Conservation (phyloP, 1,139 yeast genomes). For the Blastobotrys ciferrii region DNA sequence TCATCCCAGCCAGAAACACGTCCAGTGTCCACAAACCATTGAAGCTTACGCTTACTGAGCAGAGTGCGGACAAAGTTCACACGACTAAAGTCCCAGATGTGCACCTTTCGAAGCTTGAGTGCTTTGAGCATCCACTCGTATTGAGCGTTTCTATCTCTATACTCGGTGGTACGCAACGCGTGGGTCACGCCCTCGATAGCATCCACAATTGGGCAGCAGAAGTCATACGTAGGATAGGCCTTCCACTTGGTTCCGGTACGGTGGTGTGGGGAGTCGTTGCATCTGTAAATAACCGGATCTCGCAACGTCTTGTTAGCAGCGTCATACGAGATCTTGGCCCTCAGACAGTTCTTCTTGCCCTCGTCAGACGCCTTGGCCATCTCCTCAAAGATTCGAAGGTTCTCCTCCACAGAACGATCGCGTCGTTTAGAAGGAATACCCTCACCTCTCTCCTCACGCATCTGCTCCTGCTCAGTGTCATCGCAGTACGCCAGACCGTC, state of each 20-base stretch:
- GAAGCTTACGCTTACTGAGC: slow-evolving; percentile 92
- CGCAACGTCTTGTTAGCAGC: slow-evolving; percentile 90
- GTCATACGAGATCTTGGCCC: slow-evolving; percentile 92
- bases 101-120: slow-evolving; percentile 80
- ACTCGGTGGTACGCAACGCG: slow-evolving; percentile 94
- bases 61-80: slow-evolving; percentile 93
- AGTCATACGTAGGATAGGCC: slow-evolving; percentile 95
- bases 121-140: slow-evolving; percentile 92
- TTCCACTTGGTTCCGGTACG: slow-evolving; percentile 92
- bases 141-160: slow-evolving; percentile 96
- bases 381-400: slow-evolving; percentile 77
- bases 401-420: slow-evolving; percentile 88
- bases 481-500: slow-evolving; percentile 97
- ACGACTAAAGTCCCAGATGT: slow-evolving; percentile 96
- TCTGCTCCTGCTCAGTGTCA: slow-evolving; percentile 86
- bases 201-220: slow-evolving; percentile 96
- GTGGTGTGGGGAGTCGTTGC: slow-evolving; percentile 90
- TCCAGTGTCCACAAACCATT: slow-evolving; percentile 93
- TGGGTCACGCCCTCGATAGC: slow-evolving; percentile 95
- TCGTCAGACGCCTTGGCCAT: slow-evolving; percentile 92
- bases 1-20: slow-evolving; percentile 94
- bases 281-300: slow-evolving; percentile 96
- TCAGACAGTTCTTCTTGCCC: slow-evolving; percentile 83
- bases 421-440: slow-evolving; percentile 90
- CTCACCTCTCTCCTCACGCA: slow-evolving; percentile 98